Base-by-base conservation (phyloP, 805 yeast genomes). In the Lipomyces japonicus region DNA sequence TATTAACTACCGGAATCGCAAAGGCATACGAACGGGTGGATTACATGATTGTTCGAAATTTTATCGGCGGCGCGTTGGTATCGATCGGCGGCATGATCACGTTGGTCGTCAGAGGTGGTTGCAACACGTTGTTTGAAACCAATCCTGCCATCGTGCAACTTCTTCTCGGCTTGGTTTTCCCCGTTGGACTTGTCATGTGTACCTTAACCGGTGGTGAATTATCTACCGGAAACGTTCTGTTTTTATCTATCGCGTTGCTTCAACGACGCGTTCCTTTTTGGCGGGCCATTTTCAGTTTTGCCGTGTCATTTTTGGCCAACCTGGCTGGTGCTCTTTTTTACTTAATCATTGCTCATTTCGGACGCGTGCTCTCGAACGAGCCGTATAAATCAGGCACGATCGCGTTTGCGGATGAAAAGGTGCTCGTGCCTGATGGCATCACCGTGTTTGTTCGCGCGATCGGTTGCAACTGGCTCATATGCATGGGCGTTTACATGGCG, bases 391-490 rank as follows among this genome's bases (percentile, higher is more conserved):
- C 42, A 1, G 59, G 58, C 12, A 55, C 59, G 3, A 49, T 53
- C 14, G 37, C 19, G 10, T 48, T 50, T 21, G 57, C 54, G 18
- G 38, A 48, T 16, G 58, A 51, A 19, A 55, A 55, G 21, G 59
- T 55, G n/a, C 12, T 48, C 12, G 46, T 19, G 12, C 46, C 47
- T 9, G 28, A 42, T 4, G 52, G 54, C 19, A 22, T 37, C 19
- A 53, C 53, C 4, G 46, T 55, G 3, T 53, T 55, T 49, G 54
- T 55, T 12, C 53, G 59, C 23, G 59, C 54, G 1, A 74, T 84
- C 32, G 88, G 84, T 1, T 89, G 93, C 28, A 86, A 86, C 65
- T 86, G 85, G 62, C 82, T 74, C 60, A 95, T 86, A 23, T 78
- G 83, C 47, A 67, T 86, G 25, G 95, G 89, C 1, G 80, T 85